Percentiles rank a stretch among this genome's conserved stretches.
Evolutionary conservation across 1,284 basidiomycete genomes (phyloP).

Genomic region (Cryptococcus hybrid): DNA sequence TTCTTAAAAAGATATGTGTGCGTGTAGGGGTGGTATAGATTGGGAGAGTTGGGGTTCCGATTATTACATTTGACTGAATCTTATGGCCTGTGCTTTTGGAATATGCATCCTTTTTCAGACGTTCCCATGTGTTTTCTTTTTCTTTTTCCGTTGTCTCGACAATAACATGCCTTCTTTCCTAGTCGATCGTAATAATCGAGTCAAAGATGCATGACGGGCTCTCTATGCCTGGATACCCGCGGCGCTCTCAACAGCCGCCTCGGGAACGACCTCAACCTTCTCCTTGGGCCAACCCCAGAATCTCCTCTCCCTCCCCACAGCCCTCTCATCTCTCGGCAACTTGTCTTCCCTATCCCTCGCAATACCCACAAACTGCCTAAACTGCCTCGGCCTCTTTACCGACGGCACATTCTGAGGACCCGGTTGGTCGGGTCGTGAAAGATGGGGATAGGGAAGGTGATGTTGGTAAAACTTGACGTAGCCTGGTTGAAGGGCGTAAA

Average conservation of each 20-base stretch:
- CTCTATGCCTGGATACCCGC: background rate
- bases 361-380: conserved; percentile 75
- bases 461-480: conserved; percentile 81
- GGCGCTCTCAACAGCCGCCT: background rate
- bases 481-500: conserved; percentile 83
- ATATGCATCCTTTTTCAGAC: background rate
- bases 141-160: background rate
- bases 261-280: background rate
- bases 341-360: conserved; percentile 73
- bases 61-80: no score
- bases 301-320: conserved; percentile 56
- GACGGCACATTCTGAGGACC: conserved; percentile 6
- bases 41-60: background rate
- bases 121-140: background rate
- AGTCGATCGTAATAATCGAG: background rate
- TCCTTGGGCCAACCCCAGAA: conserved; percentile 48
- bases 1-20: background rate
- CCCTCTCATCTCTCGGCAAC: conserved; percentile 73
- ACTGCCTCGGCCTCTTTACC: conserved; percentile 43
- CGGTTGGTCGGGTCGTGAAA: conserved; percentile 11
- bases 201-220: background rate
- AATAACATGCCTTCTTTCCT: background rate
- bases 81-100: background rate
- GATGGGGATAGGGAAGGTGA: conserved; percentile 43
- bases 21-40: background rate